These are phyloP conservation scores for Kluyveromyces aestuarii DNA, from an alignment of 805 yeast species.

Conservation along the genomic window DNA sequence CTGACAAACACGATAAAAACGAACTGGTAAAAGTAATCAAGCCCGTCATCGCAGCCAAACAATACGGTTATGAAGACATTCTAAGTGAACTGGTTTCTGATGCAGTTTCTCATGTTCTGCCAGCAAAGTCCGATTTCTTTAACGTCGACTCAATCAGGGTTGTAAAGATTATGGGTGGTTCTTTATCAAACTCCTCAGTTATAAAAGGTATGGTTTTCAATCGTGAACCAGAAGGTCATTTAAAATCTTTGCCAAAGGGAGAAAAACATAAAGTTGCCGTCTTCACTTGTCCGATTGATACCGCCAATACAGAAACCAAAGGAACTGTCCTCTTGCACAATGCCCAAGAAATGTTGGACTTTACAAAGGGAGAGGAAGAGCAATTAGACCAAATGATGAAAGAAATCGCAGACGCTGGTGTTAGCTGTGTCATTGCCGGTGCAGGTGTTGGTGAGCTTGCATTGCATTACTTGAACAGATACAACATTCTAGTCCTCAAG, in stretches of 20 bases:
- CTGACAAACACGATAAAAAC: constrained; percentile 40
- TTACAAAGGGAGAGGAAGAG: constrained; percentile 91
- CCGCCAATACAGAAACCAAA: constrained; percentile 94
- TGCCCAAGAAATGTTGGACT: constrained; percentile 94
- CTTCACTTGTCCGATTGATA: constrained; percentile 89
- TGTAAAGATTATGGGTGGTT: constrained; percentile 92
- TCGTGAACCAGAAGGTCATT: constrained; percentile 89
- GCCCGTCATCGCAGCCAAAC: constrained; percentile 89
- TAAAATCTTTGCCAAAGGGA: constrained; percentile 46
- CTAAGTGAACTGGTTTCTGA: constrained; percentile 73
- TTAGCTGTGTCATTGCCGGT: constrained; percentile 88
- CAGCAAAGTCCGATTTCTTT: constrained; percentile 41
- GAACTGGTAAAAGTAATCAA: constrained; percentile 65
- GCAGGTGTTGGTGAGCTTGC: constrained; percentile 89
- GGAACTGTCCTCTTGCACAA: constrained; percentile 94
- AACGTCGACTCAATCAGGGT: constrained; percentile 92
- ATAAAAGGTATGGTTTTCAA: constrained; percentile 98
- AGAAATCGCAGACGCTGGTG: constrained; percentile 76
- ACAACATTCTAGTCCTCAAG: constrained; percentile 73
- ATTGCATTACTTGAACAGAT: constrained; percentile 82
- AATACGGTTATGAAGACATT: constrained; percentile 77
- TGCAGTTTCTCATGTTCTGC: constrained; percentile 72
- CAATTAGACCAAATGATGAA: constrained; percentile 81
- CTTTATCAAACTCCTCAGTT: constrained; percentile 64
- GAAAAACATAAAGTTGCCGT: constrained; percentile 78